Evolutionary conservation across 1,284 basidiomycete genomes (phyloP), one percentile per base, ranked within the genome.

Genomic region (Amylostereum chailletii): DNA sequence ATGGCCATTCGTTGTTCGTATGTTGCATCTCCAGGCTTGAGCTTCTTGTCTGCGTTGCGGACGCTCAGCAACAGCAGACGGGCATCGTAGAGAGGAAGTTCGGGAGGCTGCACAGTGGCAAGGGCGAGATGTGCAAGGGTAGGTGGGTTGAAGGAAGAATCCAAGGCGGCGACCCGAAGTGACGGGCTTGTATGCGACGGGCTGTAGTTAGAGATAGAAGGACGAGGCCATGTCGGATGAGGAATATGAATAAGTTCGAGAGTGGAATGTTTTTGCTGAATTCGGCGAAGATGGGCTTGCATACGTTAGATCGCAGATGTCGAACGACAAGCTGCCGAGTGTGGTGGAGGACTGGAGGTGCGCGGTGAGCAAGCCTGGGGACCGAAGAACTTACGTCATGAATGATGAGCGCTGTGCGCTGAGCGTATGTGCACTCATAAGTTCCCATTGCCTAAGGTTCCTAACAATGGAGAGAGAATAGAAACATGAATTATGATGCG

Each of bases 101-200:
- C 58, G 1, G 73, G 71, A 27, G 65, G 65, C 1, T 53, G 60
- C 3, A 72, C 69, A 50, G 74, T 76, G 19, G 82, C 82, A 42
- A 97, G 80, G 0, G 88, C 84, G 49, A 87, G 75, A 62, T 99
- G 94, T 0, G 95, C 93, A 8, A 76, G 65, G 0, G 90, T 93
- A 0, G 95, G 95, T 1, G 95, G 94, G 60, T 99, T 97, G 71
- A 94, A 98, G 1, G 90, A 94, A 0, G 92, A 87, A 61, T 98
- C 94, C 34, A 98, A 76, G 19, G 96, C 75, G 5, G 82, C 75
- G 45, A 89, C 70, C 33, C 65, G 70, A 33, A 82, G 62, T 5
- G 3, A 34, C 50, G 47, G 45, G 31, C 42, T 29, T 30, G 42
- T 29, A n/a, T n/a, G n/a, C n/a, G n/a, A 30, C 11, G 5, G 42